A percentile compares a stretch with the other conserved stretches of the same genome.
Conservation (phyloP, 306 rosid species). For the Vigna trinervia region DNA sequence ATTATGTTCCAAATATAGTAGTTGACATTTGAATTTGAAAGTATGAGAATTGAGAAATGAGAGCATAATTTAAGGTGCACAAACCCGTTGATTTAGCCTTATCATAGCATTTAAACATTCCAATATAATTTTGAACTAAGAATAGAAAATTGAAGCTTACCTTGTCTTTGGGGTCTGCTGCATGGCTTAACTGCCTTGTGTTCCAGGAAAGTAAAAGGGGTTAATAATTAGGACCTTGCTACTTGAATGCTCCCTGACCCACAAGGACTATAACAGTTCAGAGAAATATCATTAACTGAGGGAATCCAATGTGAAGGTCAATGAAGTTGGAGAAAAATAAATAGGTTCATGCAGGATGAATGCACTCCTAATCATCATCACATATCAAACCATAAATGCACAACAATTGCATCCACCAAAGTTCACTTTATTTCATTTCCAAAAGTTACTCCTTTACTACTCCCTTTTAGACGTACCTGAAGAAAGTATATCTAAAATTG, state of each 20-base stretch:
- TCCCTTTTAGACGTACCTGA: background rate
- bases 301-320: constrained; percentile 71
- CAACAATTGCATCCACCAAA: constrained; percentile 19
- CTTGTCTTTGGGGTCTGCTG: constrained; percentile 93
- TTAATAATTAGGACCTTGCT: constrained; percentile 49
- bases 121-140: constrained; percentile 23
- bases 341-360: constrained; percentile 62
- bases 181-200: constrained; percentile 55
- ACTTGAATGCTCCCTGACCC: constrained; percentile 78
- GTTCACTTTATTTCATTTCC: constrained; percentile 21
- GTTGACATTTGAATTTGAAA: constrained; percentile 36
- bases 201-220: constrained; percentile 40
- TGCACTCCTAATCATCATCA: constrained; percentile 59
- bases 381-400: constrained; percentile 52
- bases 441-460: constrained; percentile 1
- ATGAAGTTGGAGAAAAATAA: constrained; percentile 50
- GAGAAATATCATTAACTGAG: constrained; percentile 52
- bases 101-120: background rate
- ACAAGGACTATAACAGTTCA: constrained; percentile 59
- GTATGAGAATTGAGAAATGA: background rate
- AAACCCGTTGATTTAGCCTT: constrained; percentile 9
- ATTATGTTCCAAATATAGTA: background rate
- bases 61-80: background rate
- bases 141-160: constrained; percentile 54
- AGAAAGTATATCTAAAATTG: constrained; percentile 14